A percentile compares a stretch with the other conserved stretches of the same genome.
Evolutionary conservation across 768 basidiomycete genomes (phyloP).

Genomic region (Rhizopogon roseolus): DNA sequence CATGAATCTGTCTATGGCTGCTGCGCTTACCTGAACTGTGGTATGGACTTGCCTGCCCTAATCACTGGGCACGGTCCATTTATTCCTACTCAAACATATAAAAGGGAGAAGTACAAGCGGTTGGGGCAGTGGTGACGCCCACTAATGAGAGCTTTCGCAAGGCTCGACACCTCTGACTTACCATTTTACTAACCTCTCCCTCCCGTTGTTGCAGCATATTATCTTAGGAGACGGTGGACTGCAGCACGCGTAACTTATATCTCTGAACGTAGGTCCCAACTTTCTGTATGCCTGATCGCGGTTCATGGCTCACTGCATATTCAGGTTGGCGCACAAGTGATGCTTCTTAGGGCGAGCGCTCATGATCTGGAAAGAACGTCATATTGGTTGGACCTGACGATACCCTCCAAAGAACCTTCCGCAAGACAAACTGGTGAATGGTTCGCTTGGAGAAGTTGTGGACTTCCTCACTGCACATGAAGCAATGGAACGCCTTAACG

Average conservation of each 20-base stretch:
- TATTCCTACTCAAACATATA: no score
- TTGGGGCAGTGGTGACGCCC: neutral
- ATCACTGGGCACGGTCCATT: no score
- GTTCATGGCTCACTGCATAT: neutral
- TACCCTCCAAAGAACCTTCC: constrained; percentile 23
- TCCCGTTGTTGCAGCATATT: no score
- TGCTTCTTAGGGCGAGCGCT: constrained; percentile 41
- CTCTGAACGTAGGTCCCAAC: constrained; percentile 39
- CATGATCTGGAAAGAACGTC: neutral
- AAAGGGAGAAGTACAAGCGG: neutral
- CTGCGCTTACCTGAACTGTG: no score
- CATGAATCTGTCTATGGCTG: no score
- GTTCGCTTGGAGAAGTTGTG: constrained; percentile 77
- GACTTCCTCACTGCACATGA: constrained; percentile 28
- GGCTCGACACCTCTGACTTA: no score
- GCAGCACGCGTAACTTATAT: no score
- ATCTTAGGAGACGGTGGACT: no score
- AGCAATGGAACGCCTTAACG: constrained; percentile 20
- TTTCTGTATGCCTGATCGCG: neutral
- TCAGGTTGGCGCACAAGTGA: constrained; percentile 72
- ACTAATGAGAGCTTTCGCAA: neutral
- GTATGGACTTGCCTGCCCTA: no score
- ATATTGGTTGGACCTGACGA: neutral
- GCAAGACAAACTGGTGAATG: constrained; percentile 61
- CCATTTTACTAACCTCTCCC: no score